These are phyloP conservation scores for Pilatotrama ljubarskyi DNA, from an alignment of 768 basidiomycete species.

Conservation along the genomic window DNA sequence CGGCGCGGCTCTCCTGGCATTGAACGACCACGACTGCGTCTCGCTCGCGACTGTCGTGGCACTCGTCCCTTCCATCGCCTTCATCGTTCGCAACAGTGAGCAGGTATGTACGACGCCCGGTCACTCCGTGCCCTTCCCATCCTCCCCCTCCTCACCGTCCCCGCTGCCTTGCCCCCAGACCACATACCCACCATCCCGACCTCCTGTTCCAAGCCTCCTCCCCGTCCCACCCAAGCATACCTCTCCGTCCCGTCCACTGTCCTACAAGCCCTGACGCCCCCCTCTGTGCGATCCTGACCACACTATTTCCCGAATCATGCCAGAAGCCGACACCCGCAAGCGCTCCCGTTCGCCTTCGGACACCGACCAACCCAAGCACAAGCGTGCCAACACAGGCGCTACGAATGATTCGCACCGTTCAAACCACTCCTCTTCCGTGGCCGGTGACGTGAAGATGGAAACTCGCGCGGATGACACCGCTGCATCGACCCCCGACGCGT, in stretches of 20 bases:
- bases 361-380: conserved; percentile 77
- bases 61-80: conserved; percentile 13
- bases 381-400: conserved; percentile 82
- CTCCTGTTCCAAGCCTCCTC: conserved; percentile 24
- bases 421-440: conserved; percentile 35
- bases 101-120: conserved; percentile 20
- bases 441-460: conserved; percentile 66
- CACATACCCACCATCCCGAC: conserved; percentile 23
- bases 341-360: conserved; percentile 85
- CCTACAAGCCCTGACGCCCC: conserved; percentile 32
- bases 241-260: conserved; percentile 21
- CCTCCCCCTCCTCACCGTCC: conserved; percentile 26
- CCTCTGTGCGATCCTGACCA: conserved; percentile 30
- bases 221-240: conserved; percentile 17
- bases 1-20: conserved; percentile 5
- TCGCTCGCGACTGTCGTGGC: conserved; percentile 1
- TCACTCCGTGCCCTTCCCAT: conserved; percentile 23
- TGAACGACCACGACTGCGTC: conserved; percentile 11
- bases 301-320: conserved; percentile 63
- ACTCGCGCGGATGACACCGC: conserved; percentile 42
- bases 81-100: conserved; percentile 14
- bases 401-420: conserved; percentile 55
- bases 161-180: conserved; percentile 18
- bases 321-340: conserved; percentile 87
- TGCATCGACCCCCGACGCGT: conserved; percentile 60